Conservation (phyloP, 495 filamentous ascomycete species). For the Penicillium maclennaniae region DNA sequence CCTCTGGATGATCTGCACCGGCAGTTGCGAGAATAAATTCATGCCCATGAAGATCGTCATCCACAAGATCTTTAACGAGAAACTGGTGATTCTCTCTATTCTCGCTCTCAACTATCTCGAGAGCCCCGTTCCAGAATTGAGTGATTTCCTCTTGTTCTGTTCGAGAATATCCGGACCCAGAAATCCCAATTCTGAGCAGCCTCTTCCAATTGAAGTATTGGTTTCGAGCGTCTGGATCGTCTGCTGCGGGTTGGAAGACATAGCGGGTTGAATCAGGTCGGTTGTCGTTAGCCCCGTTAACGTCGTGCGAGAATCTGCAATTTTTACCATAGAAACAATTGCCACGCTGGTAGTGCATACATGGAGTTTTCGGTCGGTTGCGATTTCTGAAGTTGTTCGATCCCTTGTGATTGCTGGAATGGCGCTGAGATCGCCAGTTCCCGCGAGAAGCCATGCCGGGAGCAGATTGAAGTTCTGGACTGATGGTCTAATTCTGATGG, state of each 20-base stretch:
- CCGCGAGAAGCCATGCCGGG: conserved; percentile 1
- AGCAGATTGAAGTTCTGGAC: not conserved
- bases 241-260: not conserved
- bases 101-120: conserved; percentile 12
- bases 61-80: conserved; percentile 13
- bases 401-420: conserved; percentile 4
- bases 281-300: conserved; percentile 2
- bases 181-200: conserved; percentile 1
- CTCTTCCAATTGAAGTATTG: conserved; percentile 13
- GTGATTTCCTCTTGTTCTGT: conserved; percentile 1
- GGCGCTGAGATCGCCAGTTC: conserved; percentile 9
- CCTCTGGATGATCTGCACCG: not conserved
- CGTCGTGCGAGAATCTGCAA: conserved; percentile 12
- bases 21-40: conserved; percentile 12
- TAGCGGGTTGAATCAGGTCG: not conserved
- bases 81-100: conserved; percentile 11
- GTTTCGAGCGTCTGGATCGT: conserved; percentile 8
- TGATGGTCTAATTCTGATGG: conserved; percentile 1
- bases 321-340: conserved; percentile 9
- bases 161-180: not conserved
- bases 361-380: conserved; percentile 1
- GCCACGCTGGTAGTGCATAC: conserved; percentile 9
- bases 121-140: conserved; percentile 15
- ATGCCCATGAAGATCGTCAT: conserved; percentile 6
- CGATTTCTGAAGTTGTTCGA: conserved; percentile 5